Evolutionary conservation across 2,329 filamentous ascomycete genomes (phyloP).

Genomic region (Coniochaeta prunicola): DNA sequence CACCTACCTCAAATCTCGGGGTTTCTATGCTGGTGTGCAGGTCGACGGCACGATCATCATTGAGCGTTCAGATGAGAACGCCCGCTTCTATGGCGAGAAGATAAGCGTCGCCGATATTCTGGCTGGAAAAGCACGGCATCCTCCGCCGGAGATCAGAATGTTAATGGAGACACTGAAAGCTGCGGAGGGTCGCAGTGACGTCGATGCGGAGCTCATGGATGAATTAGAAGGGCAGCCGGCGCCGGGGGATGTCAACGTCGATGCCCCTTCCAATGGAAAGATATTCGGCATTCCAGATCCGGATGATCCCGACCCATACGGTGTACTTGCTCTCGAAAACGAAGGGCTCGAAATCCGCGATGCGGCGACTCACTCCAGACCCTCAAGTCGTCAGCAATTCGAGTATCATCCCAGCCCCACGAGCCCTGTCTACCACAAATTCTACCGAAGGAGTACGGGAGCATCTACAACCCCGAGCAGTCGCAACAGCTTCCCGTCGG

Average conservation of each 20-base stretch:
- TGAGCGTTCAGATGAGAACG: slow-evolving; percentile 70
- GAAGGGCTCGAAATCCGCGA: slow-evolving; percentile 28
- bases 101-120: slow-evolving; percentile 6
- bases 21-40: slow-evolving; percentile 71
- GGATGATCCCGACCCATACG: slow-evolving; percentile 29
- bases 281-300: slow-evolving; percentile 29
- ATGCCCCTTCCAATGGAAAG: slow-evolving; percentile 15
- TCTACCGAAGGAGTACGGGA: slow-evolving; percentile 7
- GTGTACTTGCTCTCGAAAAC: slow-evolving; percentile 26
- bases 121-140: slow-evolving; percentile 5
- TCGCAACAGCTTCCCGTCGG: no score
- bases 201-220: slow-evolving; percentile 23
- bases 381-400: slow-evolving; percentile 22
- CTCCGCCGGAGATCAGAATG: slow-evolving; percentile 7
- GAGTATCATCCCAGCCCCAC: slow-evolving; percentile 27
- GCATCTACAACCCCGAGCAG: not conserved
- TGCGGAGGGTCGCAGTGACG: slow-evolving; percentile 21
- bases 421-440: slow-evolving; percentile 20
- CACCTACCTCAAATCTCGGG: slow-evolving; percentile 75
- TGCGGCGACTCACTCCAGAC: slow-evolving; percentile 24
- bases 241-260: slow-evolving; percentile 26
- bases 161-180: slow-evolving; percentile 16
- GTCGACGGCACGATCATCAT: slow-evolving; percentile 76
- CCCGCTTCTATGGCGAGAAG: slow-evolving; percentile 55
- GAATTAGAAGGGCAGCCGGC: slow-evolving; percentile 25